Percentiles rank a stretch among this genome's conserved stretches.
Evolutionary conservation across 768 basidiomycete species (phyloP).

Genomic region (Boletus subparvulus): DNA sequence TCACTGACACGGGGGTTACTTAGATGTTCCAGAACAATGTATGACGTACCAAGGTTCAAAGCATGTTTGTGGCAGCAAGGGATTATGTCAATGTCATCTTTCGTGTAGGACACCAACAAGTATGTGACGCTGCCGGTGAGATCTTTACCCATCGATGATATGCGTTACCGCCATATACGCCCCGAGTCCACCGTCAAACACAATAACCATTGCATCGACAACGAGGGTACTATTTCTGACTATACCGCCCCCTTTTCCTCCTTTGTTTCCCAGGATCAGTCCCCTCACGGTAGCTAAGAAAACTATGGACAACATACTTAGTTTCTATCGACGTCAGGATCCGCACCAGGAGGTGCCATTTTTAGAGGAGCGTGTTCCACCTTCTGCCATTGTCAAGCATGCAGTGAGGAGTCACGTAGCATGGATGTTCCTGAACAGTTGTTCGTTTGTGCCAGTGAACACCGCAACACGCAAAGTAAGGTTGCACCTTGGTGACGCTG

Average conservation of each 20-base stretch:
- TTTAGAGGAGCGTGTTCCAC: too few species aligned
- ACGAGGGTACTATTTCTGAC: neutral
- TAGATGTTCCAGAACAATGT: neutral
- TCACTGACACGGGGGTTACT: neutral
- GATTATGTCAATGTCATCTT: neutral
- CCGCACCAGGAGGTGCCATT: neutral
- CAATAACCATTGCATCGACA: neutral
- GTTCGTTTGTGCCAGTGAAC: too few species aligned
- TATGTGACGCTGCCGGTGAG: neutral
- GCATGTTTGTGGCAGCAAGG: too few species aligned
- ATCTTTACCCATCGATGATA: neutral
- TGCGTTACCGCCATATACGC: too few species aligned
- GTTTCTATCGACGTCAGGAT: neutral
- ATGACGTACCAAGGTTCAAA: neutral
- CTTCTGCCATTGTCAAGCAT: neutral
- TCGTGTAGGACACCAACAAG: neutral
- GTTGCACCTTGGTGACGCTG: too few species aligned
- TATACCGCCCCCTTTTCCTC: neutral
- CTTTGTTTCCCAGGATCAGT: neutral
- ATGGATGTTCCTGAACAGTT: neutral
- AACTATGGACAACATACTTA: neutral
- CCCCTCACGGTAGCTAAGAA: neutral
- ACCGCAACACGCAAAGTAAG: too few species aligned
- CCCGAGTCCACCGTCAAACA: neutral
- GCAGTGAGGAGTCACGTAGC: neutral